phyloP scores from a whole-genome alignment of 2,329 filamentous ascomycete genomes.

The Xylariaceae sp. region DNA sequence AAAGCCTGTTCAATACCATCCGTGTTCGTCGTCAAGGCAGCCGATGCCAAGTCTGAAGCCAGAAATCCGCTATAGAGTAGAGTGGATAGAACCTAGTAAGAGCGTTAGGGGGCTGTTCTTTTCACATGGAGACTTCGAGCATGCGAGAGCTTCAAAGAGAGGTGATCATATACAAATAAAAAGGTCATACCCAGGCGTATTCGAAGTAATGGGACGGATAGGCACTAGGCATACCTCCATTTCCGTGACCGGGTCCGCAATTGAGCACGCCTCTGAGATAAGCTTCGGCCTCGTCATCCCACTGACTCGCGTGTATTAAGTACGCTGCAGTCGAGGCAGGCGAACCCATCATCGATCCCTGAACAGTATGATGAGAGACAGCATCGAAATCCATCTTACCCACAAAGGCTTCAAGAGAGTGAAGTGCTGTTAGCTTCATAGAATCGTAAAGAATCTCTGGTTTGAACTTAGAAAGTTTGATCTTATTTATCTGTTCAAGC shows the following conservation, averaged over 20 bases:
- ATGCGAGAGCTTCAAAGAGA: not conserved
- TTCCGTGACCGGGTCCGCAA: not conserved
- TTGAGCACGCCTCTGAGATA: slow-evolving; percentile 7
- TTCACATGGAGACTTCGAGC: not conserved
- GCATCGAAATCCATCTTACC: slow-evolving; percentile 33
- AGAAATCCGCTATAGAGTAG: too few species aligned
- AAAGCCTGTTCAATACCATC: too few species aligned
- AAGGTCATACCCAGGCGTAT: slow-evolving; percentile 4
- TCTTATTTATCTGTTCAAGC: slow-evolving; percentile 23
- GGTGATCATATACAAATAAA: slow-evolving; percentile 4
- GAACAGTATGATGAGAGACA: slow-evolving; percentile 23
- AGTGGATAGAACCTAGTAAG: too few species aligned
- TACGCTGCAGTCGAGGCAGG: slow-evolving; percentile 35
- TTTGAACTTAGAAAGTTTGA: slow-evolving; percentile 28
- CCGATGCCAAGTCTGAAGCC: too few species aligned
- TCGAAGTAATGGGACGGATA: too few species aligned
- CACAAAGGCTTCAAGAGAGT: slow-evolving; percentile 36
- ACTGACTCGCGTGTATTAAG: slow-evolving; percentile 6
- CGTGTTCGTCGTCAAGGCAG: too few species aligned
- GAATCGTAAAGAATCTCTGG: slow-evolving; percentile 27
- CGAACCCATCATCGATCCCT: slow-evolving; percentile 33
- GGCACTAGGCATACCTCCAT: slow-evolving; percentile 9
- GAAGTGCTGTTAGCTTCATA: slow-evolving; percentile 28
- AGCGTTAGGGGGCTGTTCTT: not conserved
- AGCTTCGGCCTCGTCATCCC: slow-evolving; percentile 8